Percentiles rank a stretch among this genome's conserved stretches.
Evolutionary conservation across 176 grass and related monocot species (phyloP).

Genomic region (Carex myosuroides): DNA sequence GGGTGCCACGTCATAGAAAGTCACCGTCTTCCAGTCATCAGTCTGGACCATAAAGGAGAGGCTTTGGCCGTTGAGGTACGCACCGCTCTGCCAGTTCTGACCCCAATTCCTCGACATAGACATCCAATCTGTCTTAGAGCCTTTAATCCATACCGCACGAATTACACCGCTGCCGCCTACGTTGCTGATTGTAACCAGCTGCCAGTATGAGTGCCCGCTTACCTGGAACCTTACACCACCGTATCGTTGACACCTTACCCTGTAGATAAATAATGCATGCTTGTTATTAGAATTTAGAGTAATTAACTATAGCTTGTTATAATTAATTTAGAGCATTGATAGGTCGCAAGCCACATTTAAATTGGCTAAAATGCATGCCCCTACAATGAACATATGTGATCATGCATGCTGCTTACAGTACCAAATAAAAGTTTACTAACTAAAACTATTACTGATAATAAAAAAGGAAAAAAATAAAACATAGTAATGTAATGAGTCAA

Average conservation of each 20-base stretch:
- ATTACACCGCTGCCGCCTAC: constrained; percentile 31
- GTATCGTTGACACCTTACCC: constrained; percentile 13
- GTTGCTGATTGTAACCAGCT: constrained; percentile 34
- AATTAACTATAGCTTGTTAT: neutral
- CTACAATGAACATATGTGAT: neutral
- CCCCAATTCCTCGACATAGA: constrained; percentile 53
- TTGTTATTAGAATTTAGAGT: neutral
- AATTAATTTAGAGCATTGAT: neutral
- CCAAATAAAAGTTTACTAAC: neutral
- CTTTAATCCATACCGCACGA: constrained; percentile 32
- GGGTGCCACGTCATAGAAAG: neutral
- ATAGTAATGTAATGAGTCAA: neutral
- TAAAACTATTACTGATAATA: neutral
- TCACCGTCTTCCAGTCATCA: neutral
- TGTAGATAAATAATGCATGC: neutral
- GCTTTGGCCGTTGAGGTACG: constrained; percentile 35
- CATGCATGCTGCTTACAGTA: neutral
- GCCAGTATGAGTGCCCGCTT: constrained; percentile 38
- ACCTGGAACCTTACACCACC: constrained; percentile 34
- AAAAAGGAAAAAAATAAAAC: neutral
- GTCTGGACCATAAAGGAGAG: constrained; percentile 30
- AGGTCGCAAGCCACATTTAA: neutral
- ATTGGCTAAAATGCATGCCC: neutral
- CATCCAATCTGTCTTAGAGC: constrained; percentile 29
- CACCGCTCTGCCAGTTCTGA: constrained; percentile 38